Percentiles rank a stretch among this genome's conserved stretches.
These are phyloP conservation scores for Colletotrichum sp. DNA, from an alignment of 2,329 filamentous ascomycete species.

Conservation along the genomic window DNA sequence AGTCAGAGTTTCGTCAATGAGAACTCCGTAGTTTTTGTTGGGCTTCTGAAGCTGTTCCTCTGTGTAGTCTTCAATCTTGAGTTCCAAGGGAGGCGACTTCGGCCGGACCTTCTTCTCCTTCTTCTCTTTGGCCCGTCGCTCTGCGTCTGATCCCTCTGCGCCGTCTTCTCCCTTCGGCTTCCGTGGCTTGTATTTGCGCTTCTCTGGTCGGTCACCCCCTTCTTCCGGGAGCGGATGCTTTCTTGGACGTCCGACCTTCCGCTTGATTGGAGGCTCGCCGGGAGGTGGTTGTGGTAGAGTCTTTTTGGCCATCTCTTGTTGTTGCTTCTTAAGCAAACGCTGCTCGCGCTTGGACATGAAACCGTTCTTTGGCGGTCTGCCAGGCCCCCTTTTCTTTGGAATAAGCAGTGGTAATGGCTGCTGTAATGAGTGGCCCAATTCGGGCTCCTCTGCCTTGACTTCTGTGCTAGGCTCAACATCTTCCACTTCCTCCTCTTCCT, in stretches of 20 bases:
- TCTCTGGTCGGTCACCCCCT: conserved; percentile 59
- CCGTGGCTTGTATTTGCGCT: conserved; percentile 70
- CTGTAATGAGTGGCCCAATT: conserved; percentile 40
- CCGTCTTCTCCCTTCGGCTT: conserved; percentile 60
- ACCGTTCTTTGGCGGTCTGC: conserved; percentile 82
- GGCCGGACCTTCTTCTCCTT: conserved; percentile 64
- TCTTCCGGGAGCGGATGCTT: conserved; percentile 67
- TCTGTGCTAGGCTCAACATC: conserved; percentile 2
- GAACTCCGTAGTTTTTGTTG: conserved; percentile 65
- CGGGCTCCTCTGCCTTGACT: conserved; percentile 32
- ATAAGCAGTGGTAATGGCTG: conserved; percentile 34
- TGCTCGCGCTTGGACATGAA: conserved; percentile 82
- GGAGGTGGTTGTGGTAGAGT: conserved; percentile 51
- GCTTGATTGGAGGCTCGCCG: conserved; percentile 60
- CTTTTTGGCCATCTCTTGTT: conserved; percentile 57
- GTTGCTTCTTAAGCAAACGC: conserved; percentile 65
- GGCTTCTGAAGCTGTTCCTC: conserved; percentile 65
- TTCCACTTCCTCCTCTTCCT: conserved; percentile 24
- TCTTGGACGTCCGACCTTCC: conserved; percentile 68
- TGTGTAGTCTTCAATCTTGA: conserved; percentile 60
- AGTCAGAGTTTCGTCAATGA: conserved; percentile 64
- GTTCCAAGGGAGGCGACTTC: conserved; percentile 64
- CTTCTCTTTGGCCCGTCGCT: conserved; percentile 60
- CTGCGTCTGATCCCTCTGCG: conserved; percentile 60
- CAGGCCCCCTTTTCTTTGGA: conserved; percentile 75